Evolutionary conservation across 2,329 filamentous ascomycete species (phyloP).

Genomic region (Colletotrichum gigasporum): DNA sequence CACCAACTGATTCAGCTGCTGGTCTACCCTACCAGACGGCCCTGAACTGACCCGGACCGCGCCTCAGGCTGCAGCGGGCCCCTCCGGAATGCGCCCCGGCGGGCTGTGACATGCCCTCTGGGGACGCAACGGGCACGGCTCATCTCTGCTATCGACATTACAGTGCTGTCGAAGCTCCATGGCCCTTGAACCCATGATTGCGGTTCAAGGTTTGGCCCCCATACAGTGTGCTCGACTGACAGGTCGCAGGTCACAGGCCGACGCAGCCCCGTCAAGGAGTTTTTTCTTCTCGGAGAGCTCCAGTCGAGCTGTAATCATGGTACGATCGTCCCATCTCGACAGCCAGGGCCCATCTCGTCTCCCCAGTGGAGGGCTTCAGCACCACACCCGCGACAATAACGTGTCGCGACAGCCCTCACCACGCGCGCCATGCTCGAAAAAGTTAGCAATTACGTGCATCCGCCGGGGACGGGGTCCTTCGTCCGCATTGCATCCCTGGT

Average conservation of each 20-base stretch:
- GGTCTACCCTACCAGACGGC: not conserved
- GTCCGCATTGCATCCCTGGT: not conserved
- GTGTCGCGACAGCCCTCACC: not conserved
- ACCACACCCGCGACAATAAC: not conserved
- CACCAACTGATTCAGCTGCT: conserved; percentile 17
- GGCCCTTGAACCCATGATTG: not conserved
- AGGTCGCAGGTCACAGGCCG: not conserved
- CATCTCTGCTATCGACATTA: not conserved
- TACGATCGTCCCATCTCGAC: conserved; percentile 19
- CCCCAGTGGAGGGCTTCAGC: not conserved
- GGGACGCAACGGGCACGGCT: not conserved
- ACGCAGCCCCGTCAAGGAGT: not conserved
- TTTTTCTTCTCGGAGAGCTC: not conserved
- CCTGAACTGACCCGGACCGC: not conserved
- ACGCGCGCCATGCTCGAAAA: not conserved
- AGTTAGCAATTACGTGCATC: not conserved
- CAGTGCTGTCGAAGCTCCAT: not conserved
- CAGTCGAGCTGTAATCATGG: conserved; percentile 19
- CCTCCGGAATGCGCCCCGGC: conserved; percentile 21
- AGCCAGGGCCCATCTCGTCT: not conserved
- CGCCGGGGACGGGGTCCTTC: not conserved
- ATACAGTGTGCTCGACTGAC: conserved; percentile 4
- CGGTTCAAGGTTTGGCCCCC: not conserved
- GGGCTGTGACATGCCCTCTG: not conserved
- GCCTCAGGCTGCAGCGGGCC: conserved; percentile 9